Evolutionary conservation across 169 alveolate genomes (phyloP).

Genomic region (Toxoplasma gondii): DNA sequence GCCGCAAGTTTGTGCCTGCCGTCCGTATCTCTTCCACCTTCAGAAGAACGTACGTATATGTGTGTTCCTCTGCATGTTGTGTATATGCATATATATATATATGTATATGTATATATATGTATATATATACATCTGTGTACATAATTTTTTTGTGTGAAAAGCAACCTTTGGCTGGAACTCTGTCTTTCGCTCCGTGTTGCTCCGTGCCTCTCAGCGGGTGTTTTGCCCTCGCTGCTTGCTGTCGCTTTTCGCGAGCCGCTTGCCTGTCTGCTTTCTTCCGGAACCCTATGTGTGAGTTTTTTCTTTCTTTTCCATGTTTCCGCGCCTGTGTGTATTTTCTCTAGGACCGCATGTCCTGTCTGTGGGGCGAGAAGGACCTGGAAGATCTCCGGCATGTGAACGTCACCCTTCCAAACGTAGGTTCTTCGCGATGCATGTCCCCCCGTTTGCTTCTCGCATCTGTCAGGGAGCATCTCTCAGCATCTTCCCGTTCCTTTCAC

Average conservation of each 20-base stretch:
- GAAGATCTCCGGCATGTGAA: neutral
- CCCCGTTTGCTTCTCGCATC: neutral
- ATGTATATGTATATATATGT: neutral
- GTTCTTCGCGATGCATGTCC: neutral
- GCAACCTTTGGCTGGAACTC: too few species aligned
- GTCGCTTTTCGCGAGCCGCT: too few species aligned
- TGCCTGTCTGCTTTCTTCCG: too few species aligned
- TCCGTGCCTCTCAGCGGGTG: neutral
- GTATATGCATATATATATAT: too few species aligned
- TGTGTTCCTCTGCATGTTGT: too few species aligned
- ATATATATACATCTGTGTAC: neutral
- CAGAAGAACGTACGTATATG: neutral
- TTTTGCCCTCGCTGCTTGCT: neutral
- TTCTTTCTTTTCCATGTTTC: too few species aligned
- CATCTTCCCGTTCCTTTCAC: neutral
- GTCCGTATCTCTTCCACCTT: too few species aligned
- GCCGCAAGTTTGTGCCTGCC: too few species aligned
- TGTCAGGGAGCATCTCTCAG: neutral
- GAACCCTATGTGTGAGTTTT: too few species aligned
- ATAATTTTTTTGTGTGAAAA: too few species aligned
- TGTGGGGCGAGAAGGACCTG: slow-evolving; percentile 43
- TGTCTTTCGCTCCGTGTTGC: too few species aligned
- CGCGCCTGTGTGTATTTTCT: too few species aligned
- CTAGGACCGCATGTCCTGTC: slow-evolving; percentile 36
- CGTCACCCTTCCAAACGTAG: slow-evolving; percentile 29